These are phyloP conservation scores for Tephrocybe sp. DNA, from an alignment of 768 basidiomycete species.

Conservation along the genomic window DNA sequence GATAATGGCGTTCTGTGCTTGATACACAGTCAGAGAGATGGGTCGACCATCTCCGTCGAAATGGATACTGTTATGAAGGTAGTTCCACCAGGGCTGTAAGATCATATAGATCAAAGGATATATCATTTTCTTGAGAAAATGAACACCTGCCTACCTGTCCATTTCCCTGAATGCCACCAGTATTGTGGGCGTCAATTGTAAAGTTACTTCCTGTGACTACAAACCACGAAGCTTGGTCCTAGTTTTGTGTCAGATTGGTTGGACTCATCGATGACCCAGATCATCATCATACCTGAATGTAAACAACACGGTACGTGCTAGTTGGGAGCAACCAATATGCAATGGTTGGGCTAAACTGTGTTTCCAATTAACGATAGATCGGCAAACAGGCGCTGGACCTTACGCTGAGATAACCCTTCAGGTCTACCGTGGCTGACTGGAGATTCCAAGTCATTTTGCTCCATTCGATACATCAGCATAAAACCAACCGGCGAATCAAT, in stretches of 20 bases:
- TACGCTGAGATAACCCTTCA: slow-evolving; percentile 47
- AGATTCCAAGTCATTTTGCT: slow-evolving; percentile 60
- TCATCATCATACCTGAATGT: slow-evolving; percentile 58
- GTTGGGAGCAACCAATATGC: slow-evolving; percentile 54
- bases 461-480: no score
- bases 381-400: slow-evolving; percentile 13
- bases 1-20: slow-evolving; percentile 41
- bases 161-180: slow-evolving; percentile 59
- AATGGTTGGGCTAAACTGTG: slow-evolving; percentile 54
- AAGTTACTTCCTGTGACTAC: slow-evolving; percentile 59
- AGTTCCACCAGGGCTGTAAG: slow-evolving; percentile 54
- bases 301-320: slow-evolving; percentile 59
- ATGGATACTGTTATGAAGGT: slow-evolving; percentile 45
- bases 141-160: slow-evolving; percentile 52
- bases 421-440: slow-evolving; percentile 39
- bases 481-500: no score
- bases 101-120: not conserved
- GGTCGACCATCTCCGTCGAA: slow-evolving; percentile 60
- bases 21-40: slow-evolving; percentile 51
- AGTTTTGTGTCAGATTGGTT: not conserved
- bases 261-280: no score
- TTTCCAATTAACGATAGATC: not conserved
- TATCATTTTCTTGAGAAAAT: no score
- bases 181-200: slow-evolving; percentile 52
- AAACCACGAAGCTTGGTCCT: slow-evolving; percentile 68